Conservation (phyloP, 192 early-diverging fungal species). For the Rhizoclosmatium sp. region DNA sequence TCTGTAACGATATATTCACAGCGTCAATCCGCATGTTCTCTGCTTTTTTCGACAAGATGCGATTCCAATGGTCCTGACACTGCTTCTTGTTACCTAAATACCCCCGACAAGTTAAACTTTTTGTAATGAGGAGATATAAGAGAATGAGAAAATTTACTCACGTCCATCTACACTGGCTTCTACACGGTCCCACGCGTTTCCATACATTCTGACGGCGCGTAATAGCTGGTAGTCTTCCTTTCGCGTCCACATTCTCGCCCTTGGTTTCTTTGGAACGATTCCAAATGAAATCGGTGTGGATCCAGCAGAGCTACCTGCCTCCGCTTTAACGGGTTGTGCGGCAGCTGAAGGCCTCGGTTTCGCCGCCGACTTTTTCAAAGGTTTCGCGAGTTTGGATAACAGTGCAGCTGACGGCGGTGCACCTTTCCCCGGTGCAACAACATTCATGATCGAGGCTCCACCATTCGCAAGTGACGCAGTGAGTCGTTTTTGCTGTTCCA, state of each 20-base stretch:
- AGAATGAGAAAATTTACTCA: conserved; percentile 19
- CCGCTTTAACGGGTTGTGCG: background rate
- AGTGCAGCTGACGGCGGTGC: background rate
- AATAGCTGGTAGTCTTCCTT: conserved; percentile 44
- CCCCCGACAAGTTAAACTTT: background rate
- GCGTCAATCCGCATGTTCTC: conserved; percentile 31
- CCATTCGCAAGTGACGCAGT: background rate
- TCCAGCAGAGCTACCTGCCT: background rate
- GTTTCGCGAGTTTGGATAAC: conserved; percentile 19
- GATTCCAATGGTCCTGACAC: conserved; percentile 50
- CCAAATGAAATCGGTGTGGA: background rate
- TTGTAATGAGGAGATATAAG: background rate
- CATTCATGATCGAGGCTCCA: background rate
- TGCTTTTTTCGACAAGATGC: conserved; percentile 39
- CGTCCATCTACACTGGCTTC: conserved; percentile 35
- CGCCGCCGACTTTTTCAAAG: background rate
- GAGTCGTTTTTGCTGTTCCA: background rate
- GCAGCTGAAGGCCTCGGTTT: background rate
- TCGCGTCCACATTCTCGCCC: conserved; percentile 36
- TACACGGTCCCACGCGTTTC: conserved; percentile 37
- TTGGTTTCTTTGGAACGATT: conserved; percentile 12
- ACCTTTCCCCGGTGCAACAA: conserved; percentile 2
- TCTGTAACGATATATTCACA: conserved; percentile 34
- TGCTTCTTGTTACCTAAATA: conserved; percentile 46
- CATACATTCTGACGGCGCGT: conserved; percentile 38